A percentile compares a stretch with the other conserved stretches of the same genome.
Evolutionary conservation across 805 yeast species (phyloP).

Genomic region (Lipomyces japonicus): DNA sequence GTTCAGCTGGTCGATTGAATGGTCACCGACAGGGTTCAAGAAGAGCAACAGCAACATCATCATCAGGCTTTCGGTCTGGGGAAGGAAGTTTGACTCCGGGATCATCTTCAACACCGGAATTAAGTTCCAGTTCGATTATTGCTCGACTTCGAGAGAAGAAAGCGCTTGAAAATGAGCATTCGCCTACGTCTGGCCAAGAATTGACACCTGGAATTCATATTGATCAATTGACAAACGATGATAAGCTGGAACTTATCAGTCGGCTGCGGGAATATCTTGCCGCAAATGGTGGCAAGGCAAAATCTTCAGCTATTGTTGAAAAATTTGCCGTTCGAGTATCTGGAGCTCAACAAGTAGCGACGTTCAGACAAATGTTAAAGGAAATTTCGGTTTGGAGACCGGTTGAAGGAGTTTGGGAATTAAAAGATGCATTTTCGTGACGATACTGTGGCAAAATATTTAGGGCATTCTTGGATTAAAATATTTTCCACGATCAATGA

Average conservation of each 20-base stretch:
- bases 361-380: conserved; percentile 4
- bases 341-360: conserved; percentile 2
- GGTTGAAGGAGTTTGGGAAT: neutral
- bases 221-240: neutral
- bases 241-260: neutral
- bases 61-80: neutral
- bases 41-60: neutral
- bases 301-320: conserved; percentile 1
- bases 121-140: conserved; percentile 48
- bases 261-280: neutral
- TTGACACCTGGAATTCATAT: neutral
- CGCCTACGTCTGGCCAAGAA: neutral
- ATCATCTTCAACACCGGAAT: conserved; percentile 30
- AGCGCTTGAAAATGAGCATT: conserved; percentile 34
- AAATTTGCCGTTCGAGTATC: neutral
- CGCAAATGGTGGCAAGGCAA: neutral
- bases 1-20: conserved; percentile 39
- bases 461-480: too few relatives aligned
- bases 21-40: conserved; percentile 13
- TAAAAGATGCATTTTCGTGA: neutral
- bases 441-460: too few relatives aligned
- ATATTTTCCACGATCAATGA: too few relatives aligned
- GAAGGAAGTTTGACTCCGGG: neutral
- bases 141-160: conserved; percentile 46
- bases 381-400: neutral